Percentiles rank a stretch among this genome's conserved stretches.
Conservation (phyloP, 768 basidiomycete genomes). For the Tulasnella sp. region DNA sequence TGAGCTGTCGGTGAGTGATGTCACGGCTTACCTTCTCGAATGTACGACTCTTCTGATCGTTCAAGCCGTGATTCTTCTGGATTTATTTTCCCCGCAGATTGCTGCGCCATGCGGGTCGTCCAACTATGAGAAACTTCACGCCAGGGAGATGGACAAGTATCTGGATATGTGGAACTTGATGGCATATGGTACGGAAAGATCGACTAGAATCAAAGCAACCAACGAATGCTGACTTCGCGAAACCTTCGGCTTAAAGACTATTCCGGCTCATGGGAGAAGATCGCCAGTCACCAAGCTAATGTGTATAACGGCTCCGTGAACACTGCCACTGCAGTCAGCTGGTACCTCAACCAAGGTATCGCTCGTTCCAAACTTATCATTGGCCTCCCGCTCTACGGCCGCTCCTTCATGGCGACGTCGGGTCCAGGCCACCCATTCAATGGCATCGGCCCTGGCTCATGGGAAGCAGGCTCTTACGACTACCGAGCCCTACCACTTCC, state of each 20-base stretch:
- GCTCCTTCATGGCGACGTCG: slow-evolving; percentile 74
- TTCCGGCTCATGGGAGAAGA: slow-evolving; percentile 36
- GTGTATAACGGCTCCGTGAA: slow-evolving; percentile 57
- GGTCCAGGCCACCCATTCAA: slow-evolving; percentile 73
- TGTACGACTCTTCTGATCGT: too few species aligned
- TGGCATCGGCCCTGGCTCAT: slow-evolving; percentile 77
- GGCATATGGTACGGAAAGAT: slow-evolving; percentile 30
- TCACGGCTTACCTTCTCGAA: slow-evolving; percentile 4
- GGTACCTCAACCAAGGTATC: slow-evolving; percentile 64
- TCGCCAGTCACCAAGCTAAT: slow-evolving; percentile 65
- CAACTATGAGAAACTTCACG: slow-evolving; percentile 68
- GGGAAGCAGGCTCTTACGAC: slow-evolving; percentile 78
- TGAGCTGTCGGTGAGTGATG: slow-evolving; percentile 53
- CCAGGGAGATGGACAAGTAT: slow-evolving; percentile 74
- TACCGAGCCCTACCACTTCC: slow-evolving; percentile 81
- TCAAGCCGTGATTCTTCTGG: too few species aligned
- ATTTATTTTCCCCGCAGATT: slow-evolving; percentile 37
- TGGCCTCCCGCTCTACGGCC: slow-evolving; percentile 88
- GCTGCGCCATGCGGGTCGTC: slow-evolving; percentile 87
- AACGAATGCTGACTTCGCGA: too few species aligned
- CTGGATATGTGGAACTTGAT: slow-evolving; percentile 98
- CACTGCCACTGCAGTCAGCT: slow-evolving; percentile 51
- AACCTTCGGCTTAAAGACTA: slow-evolving; percentile 23
- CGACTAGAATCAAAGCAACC: neutral
- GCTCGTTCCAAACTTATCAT: slow-evolving; percentile 69